phyloP scores from a whole-genome alignment of 169 alveolate species.

The Besnoitia besnoiti region DNA sequence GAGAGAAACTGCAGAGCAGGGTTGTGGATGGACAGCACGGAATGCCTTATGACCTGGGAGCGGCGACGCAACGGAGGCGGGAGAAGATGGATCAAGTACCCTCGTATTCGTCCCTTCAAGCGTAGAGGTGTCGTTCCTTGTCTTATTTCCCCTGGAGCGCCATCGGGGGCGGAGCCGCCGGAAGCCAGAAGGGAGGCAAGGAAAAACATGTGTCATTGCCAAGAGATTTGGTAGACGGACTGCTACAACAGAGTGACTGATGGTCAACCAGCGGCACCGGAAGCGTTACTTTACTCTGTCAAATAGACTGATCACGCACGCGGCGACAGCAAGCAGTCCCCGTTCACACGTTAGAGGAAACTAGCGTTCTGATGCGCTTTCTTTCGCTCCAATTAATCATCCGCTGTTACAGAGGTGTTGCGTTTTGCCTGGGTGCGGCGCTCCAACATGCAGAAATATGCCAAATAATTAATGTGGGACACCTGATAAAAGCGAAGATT shows the following conservation, averaged over 20 bases:
- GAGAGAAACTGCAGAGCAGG: neutral
- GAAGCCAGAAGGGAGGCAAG: neutral
- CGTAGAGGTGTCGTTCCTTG: too few relatives aligned
- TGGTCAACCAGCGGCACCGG: neutral
- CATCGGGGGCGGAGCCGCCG: neutral
- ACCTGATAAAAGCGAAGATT: too few relatives aligned
- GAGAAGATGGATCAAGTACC: neutral
- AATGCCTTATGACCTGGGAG: neutral
- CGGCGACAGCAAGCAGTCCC: too few relatives aligned
- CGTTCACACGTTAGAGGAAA: too few relatives aligned
- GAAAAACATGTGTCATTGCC: neutral
- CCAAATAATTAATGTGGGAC: too few relatives aligned
- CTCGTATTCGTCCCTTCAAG: neutral
- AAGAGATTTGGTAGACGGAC: neutral
- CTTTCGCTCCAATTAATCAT: too few relatives aligned
- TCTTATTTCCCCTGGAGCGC: neutral
- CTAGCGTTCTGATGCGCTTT: too few relatives aligned
- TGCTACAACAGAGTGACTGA: neutral
- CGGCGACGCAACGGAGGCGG: neutral
- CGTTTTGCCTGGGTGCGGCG: too few relatives aligned
- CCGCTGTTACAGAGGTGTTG: too few relatives aligned
- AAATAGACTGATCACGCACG: too few relatives aligned
- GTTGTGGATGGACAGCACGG: neutral
- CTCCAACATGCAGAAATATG: too few relatives aligned
- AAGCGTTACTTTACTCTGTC: neutral